Evolutionary conservation across 352 stramenopile species (phyloP).

Genomic region (Phytophthora hybrid): DNA sequence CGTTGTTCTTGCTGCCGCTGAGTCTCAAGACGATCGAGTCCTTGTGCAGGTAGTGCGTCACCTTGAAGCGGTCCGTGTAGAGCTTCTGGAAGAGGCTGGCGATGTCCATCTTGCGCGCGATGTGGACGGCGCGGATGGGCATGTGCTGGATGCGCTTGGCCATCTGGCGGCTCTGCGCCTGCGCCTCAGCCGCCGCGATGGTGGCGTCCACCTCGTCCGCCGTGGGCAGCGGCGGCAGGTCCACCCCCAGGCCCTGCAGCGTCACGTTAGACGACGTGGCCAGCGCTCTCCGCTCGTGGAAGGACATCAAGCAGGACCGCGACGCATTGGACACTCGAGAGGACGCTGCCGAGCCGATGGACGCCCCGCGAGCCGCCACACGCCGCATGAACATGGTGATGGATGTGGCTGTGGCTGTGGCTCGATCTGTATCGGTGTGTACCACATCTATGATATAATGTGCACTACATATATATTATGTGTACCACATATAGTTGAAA

Average conservation of each 20-base stretch:
- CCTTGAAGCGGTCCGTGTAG: conserved; percentile 87
- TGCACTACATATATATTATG: neutral
- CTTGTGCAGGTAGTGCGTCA: conserved; percentile 83
- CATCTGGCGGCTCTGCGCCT: conserved; percentile 52
- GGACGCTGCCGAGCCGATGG: conserved; percentile 5
- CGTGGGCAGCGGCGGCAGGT: conserved; percentile 63
- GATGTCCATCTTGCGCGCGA: conserved; percentile 90
- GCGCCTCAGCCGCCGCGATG: conserved; percentile 67
- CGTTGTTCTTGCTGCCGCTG: conserved; percentile 51
- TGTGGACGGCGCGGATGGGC: conserved; percentile 83
- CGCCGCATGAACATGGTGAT: conserved; percentile 60
- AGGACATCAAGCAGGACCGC: conserved; percentile 27
- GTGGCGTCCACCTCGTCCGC: conserved; percentile 72
- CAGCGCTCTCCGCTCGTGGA: conserved; percentile 23
- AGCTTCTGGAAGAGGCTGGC: conserved; percentile 87
- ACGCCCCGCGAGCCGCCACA: conserved; percentile 21
- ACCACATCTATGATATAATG: conserved; percentile 5
- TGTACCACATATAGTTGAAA: no score
- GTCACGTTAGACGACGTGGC: conserved; percentile 13
- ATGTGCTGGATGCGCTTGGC: conserved; percentile 77
- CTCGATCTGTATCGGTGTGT: conserved; percentile 12
- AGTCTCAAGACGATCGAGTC: conserved; percentile 83
- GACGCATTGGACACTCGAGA: conserved; percentile 11
- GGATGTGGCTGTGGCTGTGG: conserved; percentile 31
- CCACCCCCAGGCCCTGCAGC: conserved; percentile 30